Evolutionary conservation across 805 yeast species (phyloP).

Genomic region (Vanderwaltozyma polyspora): DNA sequence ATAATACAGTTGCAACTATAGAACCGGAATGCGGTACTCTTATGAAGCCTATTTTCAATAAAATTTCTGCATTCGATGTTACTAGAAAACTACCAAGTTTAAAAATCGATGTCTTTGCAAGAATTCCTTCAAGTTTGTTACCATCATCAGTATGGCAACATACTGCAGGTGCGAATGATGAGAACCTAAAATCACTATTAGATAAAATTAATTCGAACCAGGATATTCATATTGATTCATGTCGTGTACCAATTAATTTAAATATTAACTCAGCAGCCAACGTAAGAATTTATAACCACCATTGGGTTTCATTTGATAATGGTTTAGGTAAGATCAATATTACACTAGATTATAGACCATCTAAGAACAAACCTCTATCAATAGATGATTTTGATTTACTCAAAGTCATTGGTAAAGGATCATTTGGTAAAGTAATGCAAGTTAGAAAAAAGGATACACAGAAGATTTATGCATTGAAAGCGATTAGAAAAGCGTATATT

Average conservation of each 20-base stretch:
- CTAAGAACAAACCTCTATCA: conserved; percentile 51
- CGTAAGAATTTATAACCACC: conserved; percentile 55
- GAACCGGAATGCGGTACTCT: conserved; percentile 79
- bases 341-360: conserved; percentile 56
- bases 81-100: conserved; percentile 47
- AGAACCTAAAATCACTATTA: conserved; percentile 14
- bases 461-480: conserved; percentile 85
- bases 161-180: conserved; percentile 12
- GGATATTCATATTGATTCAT: conserved; percentile 66
- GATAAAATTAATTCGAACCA: conserved; percentile 32
- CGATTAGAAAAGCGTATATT: conserved; percentile 84
- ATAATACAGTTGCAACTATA: conserved; percentile 78
- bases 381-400: conserved; percentile 85
- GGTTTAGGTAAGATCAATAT: conserved; percentile 43
- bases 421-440: conserved; percentile 97
- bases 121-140: conserved; percentile 54
- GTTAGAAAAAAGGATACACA: conserved; percentile 89
- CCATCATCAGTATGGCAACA: conserved; percentile 29
- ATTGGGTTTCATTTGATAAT: conserved; percentile 32
- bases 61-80: conserved; percentile 83
- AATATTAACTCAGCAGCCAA: conserved; percentile 35
- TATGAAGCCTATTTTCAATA: conserved; percentile 68
- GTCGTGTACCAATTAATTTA: conserved; percentile 47
- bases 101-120: conserved; percentile 63
- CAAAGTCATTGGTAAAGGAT: conserved; percentile 93